Conservation (phyloP, 169 alveolate genomes). For the Babesia caballi region DNA sequence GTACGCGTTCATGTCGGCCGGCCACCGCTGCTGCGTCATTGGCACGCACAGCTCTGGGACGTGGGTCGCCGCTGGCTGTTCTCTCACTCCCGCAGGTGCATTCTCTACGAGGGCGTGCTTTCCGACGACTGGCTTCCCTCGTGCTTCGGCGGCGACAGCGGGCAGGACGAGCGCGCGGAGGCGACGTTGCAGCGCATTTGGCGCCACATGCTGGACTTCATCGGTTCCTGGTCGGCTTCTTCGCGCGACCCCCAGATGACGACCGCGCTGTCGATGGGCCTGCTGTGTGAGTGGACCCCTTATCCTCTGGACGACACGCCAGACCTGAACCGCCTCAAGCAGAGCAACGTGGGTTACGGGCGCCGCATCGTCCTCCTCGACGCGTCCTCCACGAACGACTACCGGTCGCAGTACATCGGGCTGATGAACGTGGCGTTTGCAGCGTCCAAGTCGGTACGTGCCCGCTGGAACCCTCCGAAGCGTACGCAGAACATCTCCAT, state of each 20-base stretch:
- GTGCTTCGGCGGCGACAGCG: conserved; percentile 5
- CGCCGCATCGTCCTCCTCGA: conserved; percentile 48
- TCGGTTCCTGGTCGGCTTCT: conserved; percentile 28
- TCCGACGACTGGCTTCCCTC: conserved; percentile 52
- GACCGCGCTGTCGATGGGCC: conserved; percentile 48
- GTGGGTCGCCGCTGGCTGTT: background rate
- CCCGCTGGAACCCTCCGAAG: background rate
- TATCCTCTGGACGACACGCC: background rate
- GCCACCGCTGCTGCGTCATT: conserved; percentile 38
- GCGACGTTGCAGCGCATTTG: conserved; percentile 20
- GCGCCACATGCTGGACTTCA: conserved; percentile 44
- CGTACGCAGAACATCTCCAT: conserved; percentile 45
- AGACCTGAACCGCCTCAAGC: conserved; percentile 49
- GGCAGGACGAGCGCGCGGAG: conserved; percentile 3
- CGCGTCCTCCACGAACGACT: conserved; percentile 39
- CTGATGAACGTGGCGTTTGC: conserved; percentile 63
- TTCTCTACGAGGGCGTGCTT: conserved; percentile 47
- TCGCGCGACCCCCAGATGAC: conserved; percentile 44
- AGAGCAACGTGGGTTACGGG: conserved; percentile 21
- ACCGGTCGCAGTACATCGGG: conserved; percentile 57
- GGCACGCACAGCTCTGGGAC: conserved; percentile 35
- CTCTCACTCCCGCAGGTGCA: conserved; percentile 2
- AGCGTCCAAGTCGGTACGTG: conserved; percentile 47
- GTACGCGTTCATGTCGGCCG: conserved; percentile 54
- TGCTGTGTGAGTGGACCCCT: conserved; percentile 16